These are phyloP conservation scores for Talaromyces proteolyticus DNA, from an alignment of 495 filamentous ascomycete species.

Conservation along the genomic window DNA sequence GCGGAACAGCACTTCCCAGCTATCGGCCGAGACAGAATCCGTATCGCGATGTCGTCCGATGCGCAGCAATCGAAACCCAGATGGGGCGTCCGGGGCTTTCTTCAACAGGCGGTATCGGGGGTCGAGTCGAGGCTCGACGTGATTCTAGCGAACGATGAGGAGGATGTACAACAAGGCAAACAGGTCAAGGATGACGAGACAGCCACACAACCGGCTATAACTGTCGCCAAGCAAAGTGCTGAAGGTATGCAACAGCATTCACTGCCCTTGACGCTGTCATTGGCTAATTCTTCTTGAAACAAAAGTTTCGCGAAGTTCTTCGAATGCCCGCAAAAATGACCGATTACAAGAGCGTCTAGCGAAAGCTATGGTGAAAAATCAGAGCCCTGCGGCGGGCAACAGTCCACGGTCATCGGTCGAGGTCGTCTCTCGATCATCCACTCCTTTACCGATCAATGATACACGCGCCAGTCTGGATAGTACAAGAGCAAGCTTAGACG, in stretches of 20 bases:
- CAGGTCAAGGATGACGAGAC: conserved; percentile 15
- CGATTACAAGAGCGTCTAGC: conserved; percentile 84
- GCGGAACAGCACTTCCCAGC: too few relatives aligned
- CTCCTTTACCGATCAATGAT: conserved; percentile 28
- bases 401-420: conserved; percentile 29
- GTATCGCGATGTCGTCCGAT: conserved; percentile 32
- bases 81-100: conserved; percentile 63
- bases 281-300: conserved; percentile 14
- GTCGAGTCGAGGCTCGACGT: conserved; percentile 90
- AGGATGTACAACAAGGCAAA: conserved; percentile 17
- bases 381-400: conserved; percentile 16
- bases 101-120: conserved; percentile 87
- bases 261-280: not conserved
- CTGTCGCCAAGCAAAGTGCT: conserved; percentile 11
- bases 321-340: conserved; percentile 55
- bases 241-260: conserved; percentile 17
- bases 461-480: conserved; percentile 33
- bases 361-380: conserved; percentile 50
- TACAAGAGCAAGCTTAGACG: conserved; percentile 10
- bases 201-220: conserved; percentile 14
- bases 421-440: conserved; percentile 25
- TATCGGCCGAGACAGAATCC: not conserved
- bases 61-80: conserved; percentile 25
- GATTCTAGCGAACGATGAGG: conserved; percentile 78
- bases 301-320: conserved; percentile 49